phyloP scores from a whole-genome alignment of 1,284 basidiomycete genomes.

The Rhizoctonia solani region DNA sequence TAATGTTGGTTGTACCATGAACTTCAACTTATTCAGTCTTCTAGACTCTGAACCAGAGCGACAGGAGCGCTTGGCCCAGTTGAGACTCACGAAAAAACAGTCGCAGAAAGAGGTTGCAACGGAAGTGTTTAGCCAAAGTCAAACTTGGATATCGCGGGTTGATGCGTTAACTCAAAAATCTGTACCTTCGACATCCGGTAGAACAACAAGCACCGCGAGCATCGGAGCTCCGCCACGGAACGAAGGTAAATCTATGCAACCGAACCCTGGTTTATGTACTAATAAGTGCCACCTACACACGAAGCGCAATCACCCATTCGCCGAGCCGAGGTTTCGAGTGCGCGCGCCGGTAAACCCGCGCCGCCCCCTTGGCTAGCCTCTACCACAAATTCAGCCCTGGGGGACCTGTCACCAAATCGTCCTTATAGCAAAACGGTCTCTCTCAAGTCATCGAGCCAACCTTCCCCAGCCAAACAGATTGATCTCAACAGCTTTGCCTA shows the following conservation, averaged over 20 bases:
- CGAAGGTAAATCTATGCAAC: too few species aligned
- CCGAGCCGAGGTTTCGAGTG: neutral
- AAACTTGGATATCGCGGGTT: too few species aligned
- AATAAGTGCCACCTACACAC: too few species aligned
- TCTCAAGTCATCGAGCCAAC: neutral
- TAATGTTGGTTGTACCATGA: neutral
- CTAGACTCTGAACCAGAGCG: conserved; percentile 22
- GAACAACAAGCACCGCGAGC: neutral
- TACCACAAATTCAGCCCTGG: neutral
- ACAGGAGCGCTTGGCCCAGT: neutral
- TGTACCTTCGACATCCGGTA: too few species aligned
- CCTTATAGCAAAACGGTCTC: neutral
- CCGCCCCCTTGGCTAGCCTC: conserved; percentile 16
- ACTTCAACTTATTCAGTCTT: neutral
- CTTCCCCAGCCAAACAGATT: conserved; percentile 22
- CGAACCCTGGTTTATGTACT: too few species aligned
- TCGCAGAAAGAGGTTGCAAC: neutral
- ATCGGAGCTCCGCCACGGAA: neutral
- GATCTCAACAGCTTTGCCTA: conserved; percentile 12
- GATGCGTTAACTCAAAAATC: too few species aligned
- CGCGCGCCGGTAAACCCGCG: neutral
- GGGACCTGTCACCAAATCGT: neutral
- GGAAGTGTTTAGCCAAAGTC: too few species aligned
- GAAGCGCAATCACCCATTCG: neutral
- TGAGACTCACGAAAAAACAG: neutral